A percentile compares a stretch with the other conserved stretches of the same genome.
phyloP scores from a whole-genome alignment of 768 basidiomycete species.

The Galerina sulciceps region DNA sequence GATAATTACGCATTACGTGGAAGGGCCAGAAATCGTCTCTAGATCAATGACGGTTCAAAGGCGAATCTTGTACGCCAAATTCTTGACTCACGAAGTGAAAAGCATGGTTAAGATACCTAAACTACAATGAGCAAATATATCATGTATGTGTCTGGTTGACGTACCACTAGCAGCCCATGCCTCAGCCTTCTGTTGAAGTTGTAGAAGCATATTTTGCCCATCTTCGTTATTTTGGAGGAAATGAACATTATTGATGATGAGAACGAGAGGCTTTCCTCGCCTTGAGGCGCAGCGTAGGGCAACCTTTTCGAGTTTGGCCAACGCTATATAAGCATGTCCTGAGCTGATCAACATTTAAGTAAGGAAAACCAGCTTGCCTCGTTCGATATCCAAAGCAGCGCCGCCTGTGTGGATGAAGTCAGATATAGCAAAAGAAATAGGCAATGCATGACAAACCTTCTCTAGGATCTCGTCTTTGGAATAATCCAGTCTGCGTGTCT shows the following conservation, averaged over 20 bases:
- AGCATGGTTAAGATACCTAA: slow-evolving; percentile 78
- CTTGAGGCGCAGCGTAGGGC: slow-evolving; percentile 64
- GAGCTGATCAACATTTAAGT: neutral
- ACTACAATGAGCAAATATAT: too few relatives aligned
- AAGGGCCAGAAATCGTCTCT: slow-evolving; percentile 90
- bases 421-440: neutral
- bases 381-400: slow-evolving; percentile 79
- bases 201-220: slow-evolving; percentile 79
- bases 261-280: slow-evolving; percentile 70
- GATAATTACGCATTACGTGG: slow-evolving; percentile 59
- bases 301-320: slow-evolving; percentile 88
- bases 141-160: slow-evolving; percentile 17
- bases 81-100: slow-evolving; percentile 64
- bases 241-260: slow-evolving; percentile 83
- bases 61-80: slow-evolving; percentile 8
- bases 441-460: slow-evolving; percentile 52
- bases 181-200: slow-evolving; percentile 86
- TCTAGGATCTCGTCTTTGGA: slow-evolving; percentile 81
- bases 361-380: slow-evolving; percentile 47
- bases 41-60: slow-evolving; percentile 7
- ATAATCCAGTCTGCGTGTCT: slow-evolving; percentile 79
- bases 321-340: slow-evolving; percentile 40
- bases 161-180: slow-evolving; percentile 81
- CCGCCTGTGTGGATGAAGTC: slow-evolving; percentile 52
- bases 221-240: slow-evolving; percentile 78